These are phyloP conservation scores for Orychophragmus violaceus DNA, from an alignment of 345 rosid species.

Conservation along the genomic window DNA sequence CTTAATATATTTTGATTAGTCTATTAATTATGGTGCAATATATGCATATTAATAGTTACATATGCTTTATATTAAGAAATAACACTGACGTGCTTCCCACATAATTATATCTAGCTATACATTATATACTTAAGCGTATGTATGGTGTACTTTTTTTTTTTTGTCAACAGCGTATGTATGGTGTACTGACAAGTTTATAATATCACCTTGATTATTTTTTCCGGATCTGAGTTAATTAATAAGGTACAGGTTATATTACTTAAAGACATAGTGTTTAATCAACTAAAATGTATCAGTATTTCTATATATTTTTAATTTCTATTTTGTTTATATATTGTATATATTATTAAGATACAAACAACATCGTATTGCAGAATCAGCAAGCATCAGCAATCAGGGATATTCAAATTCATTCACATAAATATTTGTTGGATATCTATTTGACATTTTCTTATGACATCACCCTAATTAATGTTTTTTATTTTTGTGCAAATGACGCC, in stretches of 20 bases:
- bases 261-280: neutral
- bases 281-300: too few relatives aligned
- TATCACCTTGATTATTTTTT: neutral
- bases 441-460: neutral
- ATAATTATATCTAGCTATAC: constrained; percentile 7
- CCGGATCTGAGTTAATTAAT: neutral
- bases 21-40: constrained; percentile 9
- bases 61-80: neutral
- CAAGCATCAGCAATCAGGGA: neutral
- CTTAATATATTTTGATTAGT: neutral
- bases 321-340: neutral
- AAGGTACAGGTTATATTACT: neutral
- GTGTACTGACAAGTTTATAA: neutral
- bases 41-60: constrained; percentile 1
- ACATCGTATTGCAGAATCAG: neutral
- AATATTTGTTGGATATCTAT: neutral
- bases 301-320: neutral
- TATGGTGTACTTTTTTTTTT: neutral
- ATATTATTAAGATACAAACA: neutral
- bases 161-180: neutral
- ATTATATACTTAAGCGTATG: neutral
- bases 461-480: neutral
- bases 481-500: neutral
- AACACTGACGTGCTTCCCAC: constrained; percentile 31
- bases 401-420: neutral